Base-by-base conservation (phyloP, 768 basidiomycete genomes). In the Boletellus ananas region DNA sequence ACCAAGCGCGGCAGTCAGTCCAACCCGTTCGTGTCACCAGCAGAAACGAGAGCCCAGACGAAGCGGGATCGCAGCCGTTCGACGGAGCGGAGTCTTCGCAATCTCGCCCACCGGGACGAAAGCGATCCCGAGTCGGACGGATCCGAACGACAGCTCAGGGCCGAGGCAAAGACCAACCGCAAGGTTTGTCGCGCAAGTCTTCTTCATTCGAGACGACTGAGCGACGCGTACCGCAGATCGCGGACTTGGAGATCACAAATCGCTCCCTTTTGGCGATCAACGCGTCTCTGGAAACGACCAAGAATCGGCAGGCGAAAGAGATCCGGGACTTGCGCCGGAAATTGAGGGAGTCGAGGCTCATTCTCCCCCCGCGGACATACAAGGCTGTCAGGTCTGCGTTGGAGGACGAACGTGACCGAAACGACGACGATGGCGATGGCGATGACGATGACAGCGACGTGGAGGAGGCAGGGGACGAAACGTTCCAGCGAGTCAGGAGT, bases 191-290 rank as follows among this genome's bases (percentile, higher is more conserved):
- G 16, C 44, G 38, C 33, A 34, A 29, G 29, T 29, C 11, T 29
- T 29, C 11, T 29, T 29, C 29, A 11, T 29, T 33, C 13, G 18
- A 33, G 25, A 38, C 29, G 45, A 25, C 47, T 53, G 31, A 59
- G 20, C 12, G 35, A 38, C 34, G 13, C n/a, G 14, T 54, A 29
- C 20, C 38, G 16, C 51, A 95, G 93, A 94, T 95, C 50, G 89
- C 87, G 12, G 92, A 95, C 70, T 75, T 95, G 11, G 90, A 94
- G 68, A 95, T 95, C 61, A 86, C 90, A 6, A 94, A 92, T 66
- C 78, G 80, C 31, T 95, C 92, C 1, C 76, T 95, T 16, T 75
- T 94, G 40, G 81, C 83, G 2, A 92, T 95, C 70, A 95, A 94
- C 61, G 73, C 85, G 2, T 79, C 86, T 16, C 76, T 95, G 18